Base-by-base conservation (phyloP, 2,329 filamentous ascomycete genomes). In the Monosporascus sp. region DNA sequence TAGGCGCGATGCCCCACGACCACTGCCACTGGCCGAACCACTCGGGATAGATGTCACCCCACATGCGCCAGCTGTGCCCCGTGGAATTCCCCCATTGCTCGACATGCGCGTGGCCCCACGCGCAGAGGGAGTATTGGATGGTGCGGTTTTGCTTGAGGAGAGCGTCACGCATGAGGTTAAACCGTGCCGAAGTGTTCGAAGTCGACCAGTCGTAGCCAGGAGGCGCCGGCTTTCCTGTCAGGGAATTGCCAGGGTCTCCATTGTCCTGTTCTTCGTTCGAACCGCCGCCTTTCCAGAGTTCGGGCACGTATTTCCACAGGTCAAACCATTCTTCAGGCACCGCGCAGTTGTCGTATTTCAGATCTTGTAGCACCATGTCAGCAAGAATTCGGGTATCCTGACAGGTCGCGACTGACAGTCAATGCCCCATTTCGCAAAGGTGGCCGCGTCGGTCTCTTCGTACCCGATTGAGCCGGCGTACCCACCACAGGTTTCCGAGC, bases 271-370 rank as follows among this genome's bases (percentile, higher is more conserved):
- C 31, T 35, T 35, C 31, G 31, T 35, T 35, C 31, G 31, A 14
- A 14, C 31, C 31, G 31, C 31, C 31, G 9, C 31, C 11, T 35
- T 35, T 35, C 31, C 31, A 35, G 11, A 35, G 31, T 2, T 43
- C 58, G 44, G 61, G 63, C 46, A 65, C 55, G 50, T 64, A 63
- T 40, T 63, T 57, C 53, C 68, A 73, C 37, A 66, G 52, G 54
- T 73, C 70, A 8, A 57, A 60, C 71, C 72, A 74, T 26, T 70
- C 65, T 5, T 60, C 47, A 1, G 72, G 72, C 3, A 73, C 61
- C 48, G 72, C 65, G 65, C 79, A 84, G 63, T 83, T 82, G 61
- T 84, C 81, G 59, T 81, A 82, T 66, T 82, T 83, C 16, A 81
- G 65, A 53, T 82, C 75, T 74, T 37, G 14, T 9, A 16, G 1